Conservation (phyloP, 2,329 filamentous ascomycete genomes). For the Rhynchosporium agropyri region DNA sequence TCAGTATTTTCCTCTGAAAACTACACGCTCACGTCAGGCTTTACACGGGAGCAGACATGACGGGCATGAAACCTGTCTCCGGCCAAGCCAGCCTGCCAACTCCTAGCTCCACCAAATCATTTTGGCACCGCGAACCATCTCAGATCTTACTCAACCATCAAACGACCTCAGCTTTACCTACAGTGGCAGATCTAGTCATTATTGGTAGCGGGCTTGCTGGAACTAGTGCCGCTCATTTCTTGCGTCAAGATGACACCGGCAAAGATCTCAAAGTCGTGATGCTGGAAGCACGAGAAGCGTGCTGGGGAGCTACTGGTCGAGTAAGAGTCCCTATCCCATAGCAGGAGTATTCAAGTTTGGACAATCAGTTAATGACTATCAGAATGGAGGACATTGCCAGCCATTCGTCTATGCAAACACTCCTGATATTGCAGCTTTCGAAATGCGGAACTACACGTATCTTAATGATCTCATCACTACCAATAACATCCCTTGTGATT, state of each 20-base stretch:
- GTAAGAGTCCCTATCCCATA: conserved; percentile 51
- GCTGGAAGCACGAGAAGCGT: conserved; percentile 78
- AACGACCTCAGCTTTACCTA: conserved; percentile 65
- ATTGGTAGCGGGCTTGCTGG: conserved; percentile 78
- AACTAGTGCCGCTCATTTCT: conserved; percentile 67
- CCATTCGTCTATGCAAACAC: conserved; percentile 65
- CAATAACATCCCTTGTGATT: conserved; percentile 69
- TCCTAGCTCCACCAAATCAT: conserved; percentile 62
- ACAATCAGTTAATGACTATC: conserved; percentile 17
- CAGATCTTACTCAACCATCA: conserved; percentile 65
- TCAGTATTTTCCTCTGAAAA: no score
- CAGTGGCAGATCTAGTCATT: conserved; percentile 67
- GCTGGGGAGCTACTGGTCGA: conserved; percentile 81
- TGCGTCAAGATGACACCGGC: conserved; percentile 51
- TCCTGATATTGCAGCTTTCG: conserved; percentile 69
- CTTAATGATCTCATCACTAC: conserved; percentile 59
- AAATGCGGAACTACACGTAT: conserved; percentile 67
- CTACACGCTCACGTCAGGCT: no score
- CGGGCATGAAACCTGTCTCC: conserved; percentile 15
- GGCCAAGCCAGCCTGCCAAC: conserved; percentile 54
- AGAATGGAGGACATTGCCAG: conserved; percentile 76
- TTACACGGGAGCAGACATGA: conserved; percentile 25
- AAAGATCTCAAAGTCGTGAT: conserved; percentile 61
- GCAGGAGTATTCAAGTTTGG: not conserved
- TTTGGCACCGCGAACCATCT: conserved; percentile 74